Conservation (phyloP, 1,284 basidiomycete species). For the Athelia psychrophila region DNA sequence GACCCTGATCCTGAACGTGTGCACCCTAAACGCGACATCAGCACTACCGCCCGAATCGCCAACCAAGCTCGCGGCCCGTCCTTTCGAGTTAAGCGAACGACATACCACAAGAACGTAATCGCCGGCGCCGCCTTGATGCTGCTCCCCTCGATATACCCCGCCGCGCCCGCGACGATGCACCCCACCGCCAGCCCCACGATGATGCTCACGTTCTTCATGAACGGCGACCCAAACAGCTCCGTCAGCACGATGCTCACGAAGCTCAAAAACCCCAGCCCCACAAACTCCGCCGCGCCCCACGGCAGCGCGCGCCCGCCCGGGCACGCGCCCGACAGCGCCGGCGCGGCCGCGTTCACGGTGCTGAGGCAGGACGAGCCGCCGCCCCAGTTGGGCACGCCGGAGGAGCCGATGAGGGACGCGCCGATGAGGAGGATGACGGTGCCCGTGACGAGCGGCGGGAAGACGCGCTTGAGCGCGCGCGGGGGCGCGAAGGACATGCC, state of each 20-base stretch:
- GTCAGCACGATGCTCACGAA: conserved; percentile 77
- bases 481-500: conserved; percentile 73
- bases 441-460: conserved; percentile 82
- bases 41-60: no score
- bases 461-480: conserved; percentile 61
- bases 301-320: conserved; percentile 65
- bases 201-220: conserved; percentile 77
- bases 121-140: conserved; percentile 64
- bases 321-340: no score
- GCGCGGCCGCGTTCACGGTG: no score
- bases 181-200: conserved; percentile 75
- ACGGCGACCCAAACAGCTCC: conserved; percentile 79
- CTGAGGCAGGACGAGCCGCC: no score
- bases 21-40: conserved; percentile 48
- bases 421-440: conserved; percentile 79
- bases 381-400: conserved; percentile 81
- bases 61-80: no score
- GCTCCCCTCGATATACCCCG: conserved; percentile 69
- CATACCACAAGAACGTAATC: conserved; percentile 77
- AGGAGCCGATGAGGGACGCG: conserved; percentile 68
- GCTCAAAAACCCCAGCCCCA: conserved; percentile 83
- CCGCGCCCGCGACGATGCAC: conserved; percentile 74
- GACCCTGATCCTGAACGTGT: conserved; percentile 76
- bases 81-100: neutral
- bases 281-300: conserved; percentile 81